Conservation (phyloP, 106 monocot species). For the Dendrobium chrysotoxum region DNA sequence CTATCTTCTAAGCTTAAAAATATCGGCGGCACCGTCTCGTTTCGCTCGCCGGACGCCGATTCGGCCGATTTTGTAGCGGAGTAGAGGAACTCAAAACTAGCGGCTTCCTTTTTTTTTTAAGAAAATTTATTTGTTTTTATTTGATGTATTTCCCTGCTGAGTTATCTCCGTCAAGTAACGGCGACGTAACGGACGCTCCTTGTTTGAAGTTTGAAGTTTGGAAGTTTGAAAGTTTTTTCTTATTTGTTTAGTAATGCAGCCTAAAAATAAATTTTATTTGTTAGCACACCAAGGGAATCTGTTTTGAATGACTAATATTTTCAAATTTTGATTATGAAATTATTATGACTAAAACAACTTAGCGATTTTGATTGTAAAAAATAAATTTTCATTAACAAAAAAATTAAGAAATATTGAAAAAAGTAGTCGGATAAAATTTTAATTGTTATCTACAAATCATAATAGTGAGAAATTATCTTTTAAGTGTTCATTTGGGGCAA, state of each 20-base stretch:
- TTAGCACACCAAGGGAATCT: too few species aligned
- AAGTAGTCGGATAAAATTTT: too few species aligned
- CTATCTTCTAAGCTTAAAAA: neutral
- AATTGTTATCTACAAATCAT: too few species aligned
- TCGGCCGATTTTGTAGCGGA: conserved; percentile 29
- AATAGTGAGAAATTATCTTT: too few species aligned
- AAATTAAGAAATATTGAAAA: too few species aligned
- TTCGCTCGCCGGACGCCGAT: conserved; percentile 13
- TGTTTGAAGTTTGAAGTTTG: neutral
- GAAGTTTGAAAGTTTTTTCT: neutral
- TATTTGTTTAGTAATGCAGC: neutral
- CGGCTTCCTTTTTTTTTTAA: neutral
- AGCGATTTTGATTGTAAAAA: too few species aligned
- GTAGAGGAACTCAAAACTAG: neutral
- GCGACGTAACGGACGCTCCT: neutral
- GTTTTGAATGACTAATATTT: too few species aligned
- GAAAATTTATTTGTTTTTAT: neutral
- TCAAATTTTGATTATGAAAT: too few species aligned
- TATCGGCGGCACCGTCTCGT: neutral
- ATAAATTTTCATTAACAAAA: too few species aligned
- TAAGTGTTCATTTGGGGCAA: too few species aligned
- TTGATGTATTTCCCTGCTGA: neutral
- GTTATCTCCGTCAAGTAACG: conserved; percentile 8
- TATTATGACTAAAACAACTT: too few species aligned
- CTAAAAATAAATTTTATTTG: too few species aligned